A percentile compares a stretch with the other conserved stretches of the same genome.
phyloP scores from a whole-genome alignment of 2,329 filamentous ascomycete species.

The Didymella lethalis region DNA sequence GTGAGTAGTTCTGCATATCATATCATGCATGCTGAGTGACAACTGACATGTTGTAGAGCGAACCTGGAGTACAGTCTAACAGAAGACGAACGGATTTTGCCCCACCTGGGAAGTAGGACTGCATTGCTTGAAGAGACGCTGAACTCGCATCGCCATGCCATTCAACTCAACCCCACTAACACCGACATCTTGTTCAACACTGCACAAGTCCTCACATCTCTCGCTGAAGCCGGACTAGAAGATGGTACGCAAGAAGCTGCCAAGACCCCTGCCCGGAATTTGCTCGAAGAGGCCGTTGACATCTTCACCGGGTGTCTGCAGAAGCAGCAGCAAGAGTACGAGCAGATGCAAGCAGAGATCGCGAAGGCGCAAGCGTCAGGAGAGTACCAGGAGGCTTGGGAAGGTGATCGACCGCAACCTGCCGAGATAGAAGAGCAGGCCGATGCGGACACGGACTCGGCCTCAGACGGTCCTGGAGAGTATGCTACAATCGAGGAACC shows the following conservation, averaged over 20 bases:
- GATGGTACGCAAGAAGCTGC: slow-evolving; percentile 54
- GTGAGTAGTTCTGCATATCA: slow-evolving; percentile 51
- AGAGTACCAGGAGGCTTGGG: slow-evolving; percentile 33
- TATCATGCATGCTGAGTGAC: neutral
- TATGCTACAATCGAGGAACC: slow-evolving; percentile 74
- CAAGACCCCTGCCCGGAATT: slow-evolving; percentile 58
- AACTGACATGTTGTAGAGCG: slow-evolving; percentile 57
- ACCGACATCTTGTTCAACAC: slow-evolving; percentile 76
- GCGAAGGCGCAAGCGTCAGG: slow-evolving; percentile 41
- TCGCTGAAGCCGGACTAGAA: slow-evolving; percentile 68
- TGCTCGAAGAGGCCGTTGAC: slow-evolving; percentile 68
- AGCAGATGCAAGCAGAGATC: slow-evolving; percentile 49
- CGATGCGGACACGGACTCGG: slow-evolving; percentile 37
- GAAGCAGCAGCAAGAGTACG: slow-evolving; percentile 56
- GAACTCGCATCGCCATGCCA: slow-evolving; percentile 69
- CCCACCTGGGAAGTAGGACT: slow-evolving; percentile 63
- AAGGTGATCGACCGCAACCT: slow-evolving; percentile 23
- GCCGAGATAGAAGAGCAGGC: slow-evolving; percentile 19
- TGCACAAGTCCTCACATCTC: slow-evolving; percentile 71
- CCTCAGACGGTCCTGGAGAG: slow-evolving; percentile 58
- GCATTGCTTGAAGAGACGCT: slow-evolving; percentile 68
- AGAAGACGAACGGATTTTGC: slow-evolving; percentile 69
- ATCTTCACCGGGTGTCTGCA: slow-evolving; percentile 63
- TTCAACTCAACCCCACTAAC: slow-evolving; percentile 67
- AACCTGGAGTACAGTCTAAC: slow-evolving; percentile 74